phyloP scores from a whole-genome alignment of 148 eudicot species.

The Chenopodium formosanum region DNA sequence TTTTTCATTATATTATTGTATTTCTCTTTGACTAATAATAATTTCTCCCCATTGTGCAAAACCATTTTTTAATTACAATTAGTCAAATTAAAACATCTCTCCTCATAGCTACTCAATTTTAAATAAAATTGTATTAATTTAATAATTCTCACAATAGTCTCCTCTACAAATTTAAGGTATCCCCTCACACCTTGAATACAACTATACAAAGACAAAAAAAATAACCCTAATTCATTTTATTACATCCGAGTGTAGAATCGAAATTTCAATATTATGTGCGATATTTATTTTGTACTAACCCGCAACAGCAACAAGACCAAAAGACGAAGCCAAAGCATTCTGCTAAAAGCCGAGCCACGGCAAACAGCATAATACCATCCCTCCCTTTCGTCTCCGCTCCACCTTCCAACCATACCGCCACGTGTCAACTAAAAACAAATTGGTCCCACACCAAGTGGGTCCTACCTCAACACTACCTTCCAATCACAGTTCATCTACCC shows the following conservation, averaged over 20 bases:
- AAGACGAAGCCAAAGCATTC: not conserved
- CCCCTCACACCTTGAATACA: too few relatives aligned
- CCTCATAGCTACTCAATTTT: not conserved
- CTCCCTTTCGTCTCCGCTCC: not conserved
- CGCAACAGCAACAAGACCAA: not conserved
- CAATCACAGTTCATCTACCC: slow-evolving; percentile 14
- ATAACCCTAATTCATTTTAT: too few relatives aligned
- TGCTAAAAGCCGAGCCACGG: not conserved
- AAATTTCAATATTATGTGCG: too few relatives aligned
- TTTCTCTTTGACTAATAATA: not conserved
- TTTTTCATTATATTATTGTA: not conserved
- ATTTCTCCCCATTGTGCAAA: not conserved
- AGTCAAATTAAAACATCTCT: not conserved
- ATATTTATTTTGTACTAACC: not conserved
- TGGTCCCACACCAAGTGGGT: not conserved
- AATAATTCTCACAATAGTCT: too few relatives aligned
- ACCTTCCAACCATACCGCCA: slow-evolving; percentile 11
- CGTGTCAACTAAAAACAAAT: slow-evolving; percentile 16
- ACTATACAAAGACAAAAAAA: too few relatives aligned
- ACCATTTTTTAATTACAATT: not conserved
- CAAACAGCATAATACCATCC: slow-evolving; percentile 11
- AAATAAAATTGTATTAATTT: too few relatives aligned
- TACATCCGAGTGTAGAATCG: too few relatives aligned
- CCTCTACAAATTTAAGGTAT: too few relatives aligned
- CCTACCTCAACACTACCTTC: not conserved